Conservation (phyloP, 345 rosid genomes). For the Crucihimalaya himalaica region DNA sequence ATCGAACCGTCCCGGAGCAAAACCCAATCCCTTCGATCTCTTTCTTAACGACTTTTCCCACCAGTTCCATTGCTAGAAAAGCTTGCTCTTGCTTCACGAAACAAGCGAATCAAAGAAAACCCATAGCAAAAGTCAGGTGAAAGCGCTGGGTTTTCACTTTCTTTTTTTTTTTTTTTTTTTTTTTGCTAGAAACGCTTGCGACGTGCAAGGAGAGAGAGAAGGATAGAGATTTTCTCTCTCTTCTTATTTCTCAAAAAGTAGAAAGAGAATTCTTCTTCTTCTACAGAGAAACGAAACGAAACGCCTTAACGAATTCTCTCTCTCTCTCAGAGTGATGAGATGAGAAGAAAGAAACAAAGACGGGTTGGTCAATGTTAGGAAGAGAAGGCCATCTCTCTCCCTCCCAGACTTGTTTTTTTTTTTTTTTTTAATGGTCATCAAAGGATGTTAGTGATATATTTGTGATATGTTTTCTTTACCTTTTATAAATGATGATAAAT, state of each 20-base stretch:
- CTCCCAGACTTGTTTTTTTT: neutral
- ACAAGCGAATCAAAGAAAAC: slow-evolving; percentile 31
- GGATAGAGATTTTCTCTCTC: slow-evolving; percentile 27
- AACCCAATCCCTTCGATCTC: slow-evolving; percentile 52
- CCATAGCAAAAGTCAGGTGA: slow-evolving; percentile 12
- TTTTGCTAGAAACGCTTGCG: slow-evolving; percentile 24
- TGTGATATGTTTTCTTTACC: neutral
- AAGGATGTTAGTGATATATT: too few relatives aligned
- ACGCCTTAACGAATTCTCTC: slow-evolving; percentile 21
- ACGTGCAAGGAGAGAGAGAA: slow-evolving; percentile 28
- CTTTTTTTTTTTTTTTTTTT: slow-evolving; percentile 13
- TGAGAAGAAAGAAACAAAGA: slow-evolving; percentile 25
- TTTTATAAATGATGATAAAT: neutral
- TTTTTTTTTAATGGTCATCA: slow-evolving; percentile 11
- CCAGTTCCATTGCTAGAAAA: slow-evolving; percentile 52
- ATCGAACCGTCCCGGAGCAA: slow-evolving; percentile 54
- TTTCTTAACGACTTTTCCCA: slow-evolving; percentile 66
- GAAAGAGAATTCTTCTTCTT: slow-evolving; percentile 27
- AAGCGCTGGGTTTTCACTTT: neutral
- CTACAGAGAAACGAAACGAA: slow-evolving; percentile 32
- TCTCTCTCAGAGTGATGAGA: neutral
- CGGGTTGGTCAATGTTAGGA: slow-evolving; percentile 46
- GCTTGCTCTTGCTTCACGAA: slow-evolving; percentile 20
- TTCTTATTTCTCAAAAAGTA: slow-evolving; percentile 13
- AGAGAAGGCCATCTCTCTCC: slow-evolving; percentile 26